Conservation (phyloP, 805 yeast genomes). For the Candida tammaniensis region DNA sequence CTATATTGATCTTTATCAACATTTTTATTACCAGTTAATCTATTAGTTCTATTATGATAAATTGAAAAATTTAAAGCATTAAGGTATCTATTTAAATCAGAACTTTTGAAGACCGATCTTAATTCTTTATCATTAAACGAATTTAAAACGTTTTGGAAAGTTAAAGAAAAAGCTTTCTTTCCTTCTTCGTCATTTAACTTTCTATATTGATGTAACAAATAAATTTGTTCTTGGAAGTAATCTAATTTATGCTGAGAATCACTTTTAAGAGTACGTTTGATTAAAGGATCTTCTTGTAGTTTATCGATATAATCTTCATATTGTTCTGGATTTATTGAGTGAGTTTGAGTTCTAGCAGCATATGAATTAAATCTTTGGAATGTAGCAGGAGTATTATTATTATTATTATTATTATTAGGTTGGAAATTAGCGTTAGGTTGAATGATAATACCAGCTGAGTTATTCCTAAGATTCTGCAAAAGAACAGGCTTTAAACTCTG, state of each 20-base stretch:
- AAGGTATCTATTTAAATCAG: constrained; percentile 23
- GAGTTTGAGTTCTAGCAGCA: constrained; percentile 6
- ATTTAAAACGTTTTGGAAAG: constrained; percentile 15
- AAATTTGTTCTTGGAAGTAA: constrained; percentile 30
- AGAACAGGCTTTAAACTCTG: constrained; percentile 35
- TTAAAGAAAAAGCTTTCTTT: constrained; percentile 16
- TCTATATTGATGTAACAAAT: constrained; percentile 18
- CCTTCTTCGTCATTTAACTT: constrained; percentile 15
- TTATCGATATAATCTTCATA: constrained; percentile 18
- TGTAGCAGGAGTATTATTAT: too few species aligned
- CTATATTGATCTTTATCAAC: constrained; percentile 36
- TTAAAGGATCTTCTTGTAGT: constrained; percentile 21
- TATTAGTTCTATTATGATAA: constrained; percentile 26
- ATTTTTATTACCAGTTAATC: constrained; percentile 32
- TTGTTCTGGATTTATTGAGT: constrained; percentile 1
- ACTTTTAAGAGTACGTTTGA: constrained; percentile 18
- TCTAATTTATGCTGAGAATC: constrained; percentile 20
- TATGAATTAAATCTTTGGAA: constrained; percentile 22
- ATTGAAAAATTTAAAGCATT: constrained; percentile 23
- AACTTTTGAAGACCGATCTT: constrained; percentile 15
- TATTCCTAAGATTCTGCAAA: constrained; percentile 35
- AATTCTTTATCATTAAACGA: constrained; percentile 22
- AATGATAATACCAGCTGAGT: constrained; percentile 14
- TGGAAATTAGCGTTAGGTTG: constrained; percentile 9
- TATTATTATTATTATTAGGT: constrained; percentile 2